Conservation (phyloP, 441 rosid genomes). For the Populus hybrid region DNA sequence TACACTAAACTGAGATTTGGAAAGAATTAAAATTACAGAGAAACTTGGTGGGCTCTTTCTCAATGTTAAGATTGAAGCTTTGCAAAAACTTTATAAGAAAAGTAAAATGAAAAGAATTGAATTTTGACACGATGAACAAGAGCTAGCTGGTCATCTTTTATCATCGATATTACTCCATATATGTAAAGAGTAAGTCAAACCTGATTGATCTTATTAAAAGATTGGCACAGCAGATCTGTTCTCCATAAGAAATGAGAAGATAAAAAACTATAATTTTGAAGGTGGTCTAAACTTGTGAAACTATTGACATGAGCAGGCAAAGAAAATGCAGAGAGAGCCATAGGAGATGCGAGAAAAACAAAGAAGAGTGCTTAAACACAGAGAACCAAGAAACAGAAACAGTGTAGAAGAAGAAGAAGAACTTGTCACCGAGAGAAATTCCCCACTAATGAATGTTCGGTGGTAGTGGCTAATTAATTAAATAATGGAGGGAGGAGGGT, state of each 20-base stretch:
- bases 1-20: background rate
- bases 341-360: constrained; percentile 10
- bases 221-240: constrained; percentile 47
- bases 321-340: constrained; percentile 73
- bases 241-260: constrained; percentile 41
- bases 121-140: background rate
- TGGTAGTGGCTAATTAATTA: too few species aligned
- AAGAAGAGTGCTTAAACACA: constrained; percentile 11
- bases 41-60: background rate
- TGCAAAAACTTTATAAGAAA: background rate
- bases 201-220: constrained; percentile 36
- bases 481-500: too few species aligned
- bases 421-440: background rate
- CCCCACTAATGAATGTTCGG: background rate
- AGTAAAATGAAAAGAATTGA: background rate
- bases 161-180: too few species aligned
- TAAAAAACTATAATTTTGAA: constrained; percentile 33
- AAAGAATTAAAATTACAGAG: background rate
- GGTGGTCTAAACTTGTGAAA: constrained; percentile 35
- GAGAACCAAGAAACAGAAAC: background rate
- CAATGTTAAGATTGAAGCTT: background rate
- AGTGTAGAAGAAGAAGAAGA: background rate
- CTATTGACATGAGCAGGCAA: constrained; percentile 44
- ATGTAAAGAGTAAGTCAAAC: constrained; percentile 20
- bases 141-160: background rate